Percentiles rank a stretch among this genome's conserved stretches.
Conservation (phyloP, 148 eudicot species). For the Rhododendron mucronatum region DNA sequence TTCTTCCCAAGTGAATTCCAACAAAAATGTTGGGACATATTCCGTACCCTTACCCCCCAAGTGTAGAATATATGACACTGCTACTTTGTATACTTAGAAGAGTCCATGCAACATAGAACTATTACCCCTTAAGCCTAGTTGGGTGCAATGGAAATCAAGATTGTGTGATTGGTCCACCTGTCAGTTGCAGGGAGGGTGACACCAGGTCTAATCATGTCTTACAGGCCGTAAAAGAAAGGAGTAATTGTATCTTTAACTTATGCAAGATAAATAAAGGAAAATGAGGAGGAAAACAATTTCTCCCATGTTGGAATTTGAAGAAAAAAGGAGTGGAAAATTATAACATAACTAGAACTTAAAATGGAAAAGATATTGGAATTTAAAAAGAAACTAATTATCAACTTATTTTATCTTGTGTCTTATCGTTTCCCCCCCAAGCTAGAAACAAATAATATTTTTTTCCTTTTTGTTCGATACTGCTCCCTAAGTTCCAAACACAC, state of each 20-base stretch:
- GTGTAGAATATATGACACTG: background rate
- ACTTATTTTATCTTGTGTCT: background rate
- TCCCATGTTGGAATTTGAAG: no score
- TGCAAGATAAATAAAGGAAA: background rate
- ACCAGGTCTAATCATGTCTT: background rate
- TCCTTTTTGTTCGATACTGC: background rate
- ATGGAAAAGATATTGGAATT: background rate
- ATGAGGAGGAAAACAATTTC: background rate
- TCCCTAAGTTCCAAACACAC: background rate
- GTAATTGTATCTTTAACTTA: background rate
- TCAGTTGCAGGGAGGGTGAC: background rate
- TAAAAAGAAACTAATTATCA: background rate
- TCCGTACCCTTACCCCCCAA: background rate
- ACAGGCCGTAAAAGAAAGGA: background rate
- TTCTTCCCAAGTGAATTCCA: background rate
- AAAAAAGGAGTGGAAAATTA: no score
- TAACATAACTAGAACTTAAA: background rate
- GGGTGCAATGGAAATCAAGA: background rate
- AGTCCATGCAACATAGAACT: background rate
- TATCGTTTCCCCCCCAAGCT: background rate
- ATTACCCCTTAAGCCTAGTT: background rate
- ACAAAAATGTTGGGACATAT: background rate
- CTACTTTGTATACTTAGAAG: background rate
- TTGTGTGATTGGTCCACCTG: background rate
- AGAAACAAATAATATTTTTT: background rate